Evolutionary conservation across 345 rosid genomes (phyloP), one percentile per base, ranked within the genome.

Genomic region (Aegle marmelos): DNA sequence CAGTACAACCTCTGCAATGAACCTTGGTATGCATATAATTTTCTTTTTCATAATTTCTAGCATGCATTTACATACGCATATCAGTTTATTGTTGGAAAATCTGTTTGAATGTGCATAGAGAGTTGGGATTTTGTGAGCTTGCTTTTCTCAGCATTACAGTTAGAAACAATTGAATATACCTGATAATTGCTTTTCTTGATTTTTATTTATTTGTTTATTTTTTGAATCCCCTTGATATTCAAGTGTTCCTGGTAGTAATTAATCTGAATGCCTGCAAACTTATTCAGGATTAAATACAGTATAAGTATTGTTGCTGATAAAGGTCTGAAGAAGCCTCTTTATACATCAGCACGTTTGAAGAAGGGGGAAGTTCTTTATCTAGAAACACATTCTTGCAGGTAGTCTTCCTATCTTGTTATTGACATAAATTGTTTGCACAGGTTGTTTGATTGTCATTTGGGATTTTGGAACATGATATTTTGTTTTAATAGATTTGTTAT

Each of bases 1-100:
- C 99, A 97, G 78, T 97, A 94, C 91, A 97, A 94, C 82, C 97
- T 97, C 78, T 97, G 99, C 90, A 94, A 97, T 88, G 99, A 97
- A 84, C 99, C 99, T 34, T 97, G 98, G 99, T 97, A 92, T 56
- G 79, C 77, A 70, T 72, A 50, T 75, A 17, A 22, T 61, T 25
- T 34, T 78, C 36, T 22, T 70, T 73, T 68, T 73, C 36, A 64
- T 58, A 11, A 41, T 77, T 64, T 67, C 45, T 60, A 60, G 53
- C 59, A 24, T 34, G 77, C 60, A 25, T 31, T 66, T 36, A 27
- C 24, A 61, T 79, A 33, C 58, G 34, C 9, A 24, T 36, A 17
- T 64, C 21, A 48, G n/a, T 70, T 19, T 70, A 31, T 33, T 74
- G 24, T 74, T 74, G 75, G 48, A 73, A 64, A 31, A 39, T 54